Base-by-base conservation (phyloP, 2,329 filamentous ascomycete genomes). In the Onygenales sp. region DNA sequence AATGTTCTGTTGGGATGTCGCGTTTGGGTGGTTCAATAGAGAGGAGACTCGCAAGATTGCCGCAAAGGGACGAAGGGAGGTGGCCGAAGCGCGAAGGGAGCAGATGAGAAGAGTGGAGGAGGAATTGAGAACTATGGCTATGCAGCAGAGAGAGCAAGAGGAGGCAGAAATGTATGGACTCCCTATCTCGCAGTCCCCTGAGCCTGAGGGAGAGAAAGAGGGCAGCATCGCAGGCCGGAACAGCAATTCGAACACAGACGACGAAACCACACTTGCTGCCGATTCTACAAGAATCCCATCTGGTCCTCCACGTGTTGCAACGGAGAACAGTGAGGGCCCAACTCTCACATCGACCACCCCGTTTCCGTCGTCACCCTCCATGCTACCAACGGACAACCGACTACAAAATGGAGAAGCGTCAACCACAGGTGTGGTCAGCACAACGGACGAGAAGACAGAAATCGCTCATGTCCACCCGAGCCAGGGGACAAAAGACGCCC, bases 1-100 rank as follows among this genome's bases (percentile, higher is more conserved):
- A 49, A 84, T 87, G 79, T 79, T 88, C 44, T 79, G 76, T 59
- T 88, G 83, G 77, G 85, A 89, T 59, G 40, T 88, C 5, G 68
- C 59, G 0, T 81, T 76, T 55, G 86, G 85, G 0, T 88, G 84
- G 85, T 60, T 74, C 1, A 72, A 83, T 61, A 76, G 84, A 2
- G 63, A 81, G 3, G 77, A 85, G 56, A 87, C 84, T 0, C 78
- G 84, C 1, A 70, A 77, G 13, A 83, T 86, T 42, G 82, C 85
- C 2, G 73, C 71, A 2, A 74, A 75, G 44, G 82, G 82, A 2
- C 74, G 78, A 21, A 60, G 70, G 31, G 76, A 79, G 39, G 61
- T 79, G 31, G 73, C 78, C 59, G 60, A 63, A 8, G 70, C 73
- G 31, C 69, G 70, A 46, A 69, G 67, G 2, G 69, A 76, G 53